A percentile compares a stretch with the other conserved stretches of the same genome.
These are phyloP conservation scores for Clausena lansium DNA, from an alignment of 345 rosid species.

Conservation along the genomic window DNA sequence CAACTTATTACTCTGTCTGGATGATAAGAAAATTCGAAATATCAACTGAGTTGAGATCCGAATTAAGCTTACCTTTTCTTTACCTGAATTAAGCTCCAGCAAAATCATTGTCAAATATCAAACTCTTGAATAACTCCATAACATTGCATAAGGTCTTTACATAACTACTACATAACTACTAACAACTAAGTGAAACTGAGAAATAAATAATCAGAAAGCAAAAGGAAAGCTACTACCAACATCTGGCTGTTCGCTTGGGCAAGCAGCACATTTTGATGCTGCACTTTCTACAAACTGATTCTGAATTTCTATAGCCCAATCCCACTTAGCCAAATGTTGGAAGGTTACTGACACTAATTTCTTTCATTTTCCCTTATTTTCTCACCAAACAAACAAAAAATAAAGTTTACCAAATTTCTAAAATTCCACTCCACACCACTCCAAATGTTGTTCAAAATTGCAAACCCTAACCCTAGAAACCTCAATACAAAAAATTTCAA, in stretches of 20 bases:
- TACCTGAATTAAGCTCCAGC: conserved; percentile 69
- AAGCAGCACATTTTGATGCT: conserved; percentile 62
- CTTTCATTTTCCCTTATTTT: neutral
- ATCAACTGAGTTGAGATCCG: neutral
- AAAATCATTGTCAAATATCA: conserved; percentile 26
- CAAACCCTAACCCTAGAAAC: neutral
- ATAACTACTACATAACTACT: neutral
- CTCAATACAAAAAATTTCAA: neutral
- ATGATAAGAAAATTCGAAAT: neutral
- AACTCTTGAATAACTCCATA: conserved; percentile 7
- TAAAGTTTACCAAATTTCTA: neutral
- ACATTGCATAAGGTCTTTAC: neutral
- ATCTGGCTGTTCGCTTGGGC: conserved; percentile 60
- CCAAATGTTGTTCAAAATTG: neutral
- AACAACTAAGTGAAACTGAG: conserved; percentile 10
- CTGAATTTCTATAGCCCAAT: conserved; percentile 53
- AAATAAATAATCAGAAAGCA: neutral
- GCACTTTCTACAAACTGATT: conserved; percentile 50
- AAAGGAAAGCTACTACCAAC: conserved; percentile 44
- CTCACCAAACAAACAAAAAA: neutral
- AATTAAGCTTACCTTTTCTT: conserved; percentile 59
- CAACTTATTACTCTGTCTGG: neutral
- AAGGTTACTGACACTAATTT: neutral
- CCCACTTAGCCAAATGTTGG: conserved; percentile 45
- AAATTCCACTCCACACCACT: neutral